These are phyloP conservation scores for Acorus gramineus DNA, from an alignment of 106 monocot genomes.

Conservation along the genomic window DNA sequence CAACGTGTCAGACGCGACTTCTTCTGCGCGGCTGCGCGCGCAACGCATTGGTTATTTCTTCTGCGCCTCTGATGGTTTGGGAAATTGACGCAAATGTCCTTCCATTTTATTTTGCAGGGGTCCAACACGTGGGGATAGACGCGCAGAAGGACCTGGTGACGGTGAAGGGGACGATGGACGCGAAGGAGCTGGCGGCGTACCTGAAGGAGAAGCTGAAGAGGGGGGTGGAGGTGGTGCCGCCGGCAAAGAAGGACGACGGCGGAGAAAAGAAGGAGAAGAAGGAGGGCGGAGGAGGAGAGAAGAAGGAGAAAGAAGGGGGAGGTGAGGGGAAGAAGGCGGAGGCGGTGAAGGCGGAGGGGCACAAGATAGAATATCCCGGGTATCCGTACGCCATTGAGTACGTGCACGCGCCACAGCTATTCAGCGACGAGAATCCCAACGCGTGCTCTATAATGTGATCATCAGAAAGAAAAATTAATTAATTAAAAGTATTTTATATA, in stretches of 20 bases:
- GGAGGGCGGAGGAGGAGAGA: background rate
- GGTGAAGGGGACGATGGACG: constrained; percentile 25
- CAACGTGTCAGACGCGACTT: no score
- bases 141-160: constrained; percentile 15
- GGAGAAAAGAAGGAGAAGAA: constrained; percentile 1
- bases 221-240: background rate
- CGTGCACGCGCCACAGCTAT: no score
- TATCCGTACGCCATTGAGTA: no score
- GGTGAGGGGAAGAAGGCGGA: background rate
- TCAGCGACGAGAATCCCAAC: no score
- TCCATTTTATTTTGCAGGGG: constrained; percentile 10
- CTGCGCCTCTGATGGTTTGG: background rate
- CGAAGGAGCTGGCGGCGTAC: constrained; percentile 6
- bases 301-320: background rate
- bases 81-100: background rate
- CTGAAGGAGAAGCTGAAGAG: constrained; percentile 10
- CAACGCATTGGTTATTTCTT: background rate
- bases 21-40: no score
- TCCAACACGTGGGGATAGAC: constrained; percentile 8
- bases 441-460: no score
- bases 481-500: no score
- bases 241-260: constrained; percentile 12
- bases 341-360: background rate
- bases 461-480: no score
- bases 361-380: background rate